Evolutionary conservation across 805 yeast species (phyloP), one percentile per base, ranked within the genome.

Genomic region (Clavispora phyllophila): DNA sequence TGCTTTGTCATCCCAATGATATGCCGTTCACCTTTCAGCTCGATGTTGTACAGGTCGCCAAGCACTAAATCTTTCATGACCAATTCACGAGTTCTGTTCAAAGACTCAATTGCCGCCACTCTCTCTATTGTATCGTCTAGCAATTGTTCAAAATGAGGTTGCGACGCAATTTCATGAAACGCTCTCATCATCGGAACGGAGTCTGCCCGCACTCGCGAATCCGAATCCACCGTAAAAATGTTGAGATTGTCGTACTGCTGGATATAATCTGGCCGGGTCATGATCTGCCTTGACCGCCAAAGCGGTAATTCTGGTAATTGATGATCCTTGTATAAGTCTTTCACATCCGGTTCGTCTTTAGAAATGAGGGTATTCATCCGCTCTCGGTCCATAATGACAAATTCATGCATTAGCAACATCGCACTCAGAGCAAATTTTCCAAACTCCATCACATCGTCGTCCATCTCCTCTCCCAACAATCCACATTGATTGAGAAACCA

Each of bases 111-210:
- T 20, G 81, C 91, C 3, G 77, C 73, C 2, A 87, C 85, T 39
- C 95, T 66, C 40, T 81, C 78, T 9, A 78, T 62, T 0, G 91
- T 82, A 39, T 82, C 85, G 14, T 75, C 73, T 23, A 87, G 62
- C 18, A 86, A 63, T 44, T 80, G 75, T 36, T 83, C 81, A 50
- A 87, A 87, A 8, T 83, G 85, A 0, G 87, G 84, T 61, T 78
- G 81, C 3, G 77, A 65, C 2, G 82, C 82, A 40, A 87, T 83
- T 56, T 87, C 95, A 45, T 84, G 78, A 58, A 87, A 87, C 5
- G 91, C 95, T 51, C 90, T 74, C 95, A 87, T 84, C 95, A 87
- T 86, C 1, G 91, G 90, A 2, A 84, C 84, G 8, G 87, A 80
- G 58, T 87, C 95, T 0, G 95, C 91, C 27, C 84, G 67, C 3